Conservation (phyloP, 2,329 filamentous ascomycete genomes). For the Lasiodiplodia sp. region DNA sequence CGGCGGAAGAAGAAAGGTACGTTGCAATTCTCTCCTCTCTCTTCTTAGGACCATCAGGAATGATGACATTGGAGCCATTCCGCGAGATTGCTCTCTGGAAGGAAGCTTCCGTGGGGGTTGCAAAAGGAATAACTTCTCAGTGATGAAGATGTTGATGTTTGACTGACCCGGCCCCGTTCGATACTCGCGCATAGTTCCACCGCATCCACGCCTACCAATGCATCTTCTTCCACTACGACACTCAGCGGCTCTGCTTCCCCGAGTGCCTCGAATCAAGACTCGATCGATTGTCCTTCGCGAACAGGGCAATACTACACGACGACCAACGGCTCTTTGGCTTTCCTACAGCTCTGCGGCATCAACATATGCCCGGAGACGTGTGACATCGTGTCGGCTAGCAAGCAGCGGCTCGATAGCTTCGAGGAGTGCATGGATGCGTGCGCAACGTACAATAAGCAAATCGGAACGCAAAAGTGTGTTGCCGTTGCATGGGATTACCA, state of each 20-base stretch:
- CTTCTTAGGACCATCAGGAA: no score
- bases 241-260: conserved; percentile 2
- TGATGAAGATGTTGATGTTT: background rate
- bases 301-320: conserved; percentile 12
- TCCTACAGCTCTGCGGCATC: conserved; percentile 19
- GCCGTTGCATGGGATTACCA: conserved; percentile 25
- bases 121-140: background rate
- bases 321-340: conserved; percentile 12
- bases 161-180: background rate
- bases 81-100: background rate
- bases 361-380: conserved; percentile 25
- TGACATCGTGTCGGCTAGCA: conserved; percentile 17
- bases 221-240: conserved; percentile 5
- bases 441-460: conserved; percentile 11
- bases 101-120: background rate
- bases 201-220: background rate
- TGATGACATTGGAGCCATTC: background rate
- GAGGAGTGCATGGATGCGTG: conserved; percentile 22
- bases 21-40: background rate
- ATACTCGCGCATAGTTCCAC: background rate
- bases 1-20: conserved; percentile 1
- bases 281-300: conserved; percentile 3
- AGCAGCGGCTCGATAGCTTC: background rate
- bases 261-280: background rate
- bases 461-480: conserved; percentile 20